Percentiles rank a stretch among this genome's conserved stretches.
Evolutionary conservation across 2,329 filamentous ascomycete genomes (phyloP).

Genomic region (Fusarium torreyae): DNA sequence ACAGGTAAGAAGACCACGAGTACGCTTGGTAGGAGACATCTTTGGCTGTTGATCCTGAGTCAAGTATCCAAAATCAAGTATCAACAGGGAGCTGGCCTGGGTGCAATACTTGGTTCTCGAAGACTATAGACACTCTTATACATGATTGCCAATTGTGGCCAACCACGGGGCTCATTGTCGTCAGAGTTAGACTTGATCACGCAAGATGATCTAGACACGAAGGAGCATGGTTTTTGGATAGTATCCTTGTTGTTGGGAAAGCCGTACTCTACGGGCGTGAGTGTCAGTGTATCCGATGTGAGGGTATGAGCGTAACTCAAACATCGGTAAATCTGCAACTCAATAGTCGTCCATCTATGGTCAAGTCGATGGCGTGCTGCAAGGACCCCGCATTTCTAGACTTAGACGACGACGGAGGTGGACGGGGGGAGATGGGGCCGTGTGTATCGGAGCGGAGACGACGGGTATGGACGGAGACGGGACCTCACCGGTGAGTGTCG

Average conservation of each 20-base stretch:
- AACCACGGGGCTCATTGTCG: neutral
- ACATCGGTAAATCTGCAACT: neutral
- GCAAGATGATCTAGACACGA: constrained; percentile 8
- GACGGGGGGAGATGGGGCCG: constrained; percentile 7
- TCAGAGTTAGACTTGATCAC: constrained; percentile 8
- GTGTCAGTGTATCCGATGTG: neutral
- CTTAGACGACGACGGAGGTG: neutral
- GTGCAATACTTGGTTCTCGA: neutral
- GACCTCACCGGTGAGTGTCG: neutral
- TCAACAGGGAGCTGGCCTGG: neutral
- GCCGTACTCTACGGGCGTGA: constrained; percentile 2
- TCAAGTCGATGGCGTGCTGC: constrained; percentile 7
- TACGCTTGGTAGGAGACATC: neutral
- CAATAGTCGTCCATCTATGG: constrained; percentile 12
- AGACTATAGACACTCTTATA: constrained; percentile 5
- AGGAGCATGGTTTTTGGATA: neutral
- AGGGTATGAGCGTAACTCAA: constrained; percentile 3
- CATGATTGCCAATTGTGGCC: neutral
- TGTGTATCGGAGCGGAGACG: neutral
- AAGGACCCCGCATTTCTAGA: constrained; percentile 6
- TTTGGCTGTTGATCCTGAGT: neutral
- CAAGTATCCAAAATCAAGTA: neutral
- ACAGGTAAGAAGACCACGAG: constrained; percentile 6
- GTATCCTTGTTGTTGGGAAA: neutral
- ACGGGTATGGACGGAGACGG: constrained; percentile 4